Base-by-base conservation (phyloP, 2,329 filamentous ascomycete genomes). In the Calonectria crousiana region DNA sequence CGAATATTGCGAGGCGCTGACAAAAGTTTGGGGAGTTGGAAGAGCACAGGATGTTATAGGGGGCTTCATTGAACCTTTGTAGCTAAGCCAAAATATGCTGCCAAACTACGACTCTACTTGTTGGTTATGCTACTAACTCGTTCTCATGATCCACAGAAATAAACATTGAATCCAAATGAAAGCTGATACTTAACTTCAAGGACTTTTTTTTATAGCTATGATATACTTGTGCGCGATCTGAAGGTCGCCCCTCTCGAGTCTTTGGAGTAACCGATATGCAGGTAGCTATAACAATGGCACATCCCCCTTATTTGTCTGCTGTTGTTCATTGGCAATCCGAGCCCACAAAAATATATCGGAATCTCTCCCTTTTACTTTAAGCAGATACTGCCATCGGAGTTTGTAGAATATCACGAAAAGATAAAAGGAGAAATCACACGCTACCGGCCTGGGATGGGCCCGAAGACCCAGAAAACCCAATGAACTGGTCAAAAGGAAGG, bases 401-500 rank as follows among this genome's bases (percentile, higher is more conserved):
- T 20, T 60, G 32, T 10, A 60, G 32, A 38, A 36, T 36, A 23
- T 16, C 34, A 6, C 9, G 20, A 32, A 26, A n/a, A 34, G 14
- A 26, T 16, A n/a, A 38, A 30, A 36, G n/a, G 51, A n/a, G 28
- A 38, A 60, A 36, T 18, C 10, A n/a, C 9, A 6, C 23, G 13
- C 20, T 36, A 18, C 34, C 10, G 5, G 8, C n/a, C n/a, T 94
- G 91, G 90, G 90, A 93, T 76, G 87, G 89, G 0, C 87, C 88
- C 0, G 82, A 90, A 69, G 91, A 92, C 69, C 88, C 88, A 0
- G 83, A 86, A 44, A 92, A 93, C 72, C 92, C 92, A 0, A 82
- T 89, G 75, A 94, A 93, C 80, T 94, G 92, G 91, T 78, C 86
- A 4, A 72, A 69, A 6, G 69, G 65, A n/a, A 80, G 79, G 51